Evolutionary conservation across 495 filamentous ascomycete genomes (phyloP).

Genomic region (Aspergillus sclerotioniger): DNA sequence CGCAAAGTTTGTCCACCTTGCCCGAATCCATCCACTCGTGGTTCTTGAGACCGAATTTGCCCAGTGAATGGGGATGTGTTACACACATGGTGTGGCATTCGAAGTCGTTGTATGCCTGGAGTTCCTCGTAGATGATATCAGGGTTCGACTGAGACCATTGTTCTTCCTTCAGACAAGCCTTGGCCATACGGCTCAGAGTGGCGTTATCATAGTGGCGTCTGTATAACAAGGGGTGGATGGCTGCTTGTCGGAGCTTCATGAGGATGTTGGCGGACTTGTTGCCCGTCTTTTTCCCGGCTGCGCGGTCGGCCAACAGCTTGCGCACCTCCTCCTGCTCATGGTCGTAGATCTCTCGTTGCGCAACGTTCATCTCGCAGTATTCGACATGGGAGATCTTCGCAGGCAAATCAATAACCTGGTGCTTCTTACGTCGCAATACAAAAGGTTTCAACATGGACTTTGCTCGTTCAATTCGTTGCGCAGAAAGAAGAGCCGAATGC

Average conservation of each 20-base stretch:
- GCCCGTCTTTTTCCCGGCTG: conserved; percentile 53
- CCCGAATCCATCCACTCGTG: conserved; percentile 90
- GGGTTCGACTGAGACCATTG: conserved; percentile 58
- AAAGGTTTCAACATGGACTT: conserved; percentile 94
- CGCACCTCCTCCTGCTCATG: conserved; percentile 54
- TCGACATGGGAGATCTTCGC: conserved; percentile 75
- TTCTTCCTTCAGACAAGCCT: conserved; percentile 66
- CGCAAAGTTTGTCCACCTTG: conserved; percentile 75
- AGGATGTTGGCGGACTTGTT: conserved; percentile 69
- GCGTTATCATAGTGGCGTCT: conserved; percentile 72
- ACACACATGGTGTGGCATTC: conserved; percentile 78
- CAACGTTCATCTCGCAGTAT: conserved; percentile 70
- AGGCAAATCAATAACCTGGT: conserved; percentile 88
- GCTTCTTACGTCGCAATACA: conserved; percentile 88
- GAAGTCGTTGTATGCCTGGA: conserved; percentile 74
- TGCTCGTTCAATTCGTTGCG: conserved; percentile 79
- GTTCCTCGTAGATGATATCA: conserved; percentile 67
- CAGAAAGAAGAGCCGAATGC: conserved; percentile 73
- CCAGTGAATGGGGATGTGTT: conserved; percentile 64
- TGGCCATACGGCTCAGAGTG: conserved; percentile 72
- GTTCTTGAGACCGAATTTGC: conserved; percentile 66
- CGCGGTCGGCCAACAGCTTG: conserved; percentile 55
- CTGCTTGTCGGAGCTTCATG: conserved; percentile 88
- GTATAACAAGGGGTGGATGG: conserved; percentile 89
- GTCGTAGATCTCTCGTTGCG: conserved; percentile 70